These are phyloP conservation scores for Aspergillus cejpii DNA, from an alignment of 2,329 filamentous ascomycete genomes.

Conservation along the genomic window DNA sequence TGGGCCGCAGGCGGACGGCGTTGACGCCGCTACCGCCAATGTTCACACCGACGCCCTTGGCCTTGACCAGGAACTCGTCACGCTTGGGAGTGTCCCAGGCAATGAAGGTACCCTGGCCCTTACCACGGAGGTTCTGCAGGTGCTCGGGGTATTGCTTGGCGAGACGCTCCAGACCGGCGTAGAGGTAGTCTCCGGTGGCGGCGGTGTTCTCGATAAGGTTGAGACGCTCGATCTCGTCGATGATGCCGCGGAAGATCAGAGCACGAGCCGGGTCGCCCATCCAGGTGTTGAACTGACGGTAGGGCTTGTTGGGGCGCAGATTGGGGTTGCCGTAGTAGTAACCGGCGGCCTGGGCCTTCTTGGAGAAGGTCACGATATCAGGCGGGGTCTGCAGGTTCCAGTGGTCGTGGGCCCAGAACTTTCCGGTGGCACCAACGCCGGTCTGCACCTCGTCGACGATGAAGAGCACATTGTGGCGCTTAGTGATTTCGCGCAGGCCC, in stretches of 20 bases:
- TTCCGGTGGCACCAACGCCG: conserved; percentile 83
- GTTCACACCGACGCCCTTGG: conserved; percentile 76
- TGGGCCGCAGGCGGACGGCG: conserved; percentile 75
- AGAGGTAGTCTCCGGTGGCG: conserved; percentile 71
- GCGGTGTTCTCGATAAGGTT: conserved; percentile 76
- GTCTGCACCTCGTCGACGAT: conserved; percentile 96
- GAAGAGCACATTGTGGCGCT: conserved; percentile 60
- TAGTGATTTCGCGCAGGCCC: conserved; percentile 70
- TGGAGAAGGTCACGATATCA: conserved; percentile 91
- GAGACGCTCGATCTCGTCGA: conserved; percentile 68
- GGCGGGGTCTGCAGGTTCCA: conserved; percentile 74
- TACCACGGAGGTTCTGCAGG: conserved; percentile 76
- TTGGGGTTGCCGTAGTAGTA: conserved; percentile 82
- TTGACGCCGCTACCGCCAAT: conserved; percentile 72
- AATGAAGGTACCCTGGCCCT: conserved; percentile 85
- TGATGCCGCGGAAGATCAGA: conserved; percentile 78
- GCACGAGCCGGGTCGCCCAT: conserved; percentile 87
- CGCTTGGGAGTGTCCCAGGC: conserved; percentile 79
- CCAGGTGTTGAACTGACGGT: conserved; percentile 96
- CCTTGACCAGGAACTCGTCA: conserved; percentile 70
- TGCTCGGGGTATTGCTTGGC: conserved; percentile 65
- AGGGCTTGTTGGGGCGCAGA: conserved; percentile 82
- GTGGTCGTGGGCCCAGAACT: conserved; percentile 96
- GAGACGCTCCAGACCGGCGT: conserved; percentile 59
- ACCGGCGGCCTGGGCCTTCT: conserved; percentile 89